Evolutionary conservation across 805 yeast genomes (phyloP).

Genomic region (Candida andamanensis): DNA sequence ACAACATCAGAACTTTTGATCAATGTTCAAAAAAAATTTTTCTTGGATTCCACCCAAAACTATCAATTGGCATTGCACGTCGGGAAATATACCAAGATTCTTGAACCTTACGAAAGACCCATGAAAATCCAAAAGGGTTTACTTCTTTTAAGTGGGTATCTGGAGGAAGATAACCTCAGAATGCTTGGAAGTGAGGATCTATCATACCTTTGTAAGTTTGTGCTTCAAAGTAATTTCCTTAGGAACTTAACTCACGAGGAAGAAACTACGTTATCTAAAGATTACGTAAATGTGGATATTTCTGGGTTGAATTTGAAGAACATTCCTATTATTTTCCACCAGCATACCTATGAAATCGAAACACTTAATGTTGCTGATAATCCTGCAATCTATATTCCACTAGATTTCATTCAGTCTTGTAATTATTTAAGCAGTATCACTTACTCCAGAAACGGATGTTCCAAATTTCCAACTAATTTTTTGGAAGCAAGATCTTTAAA

Average conservation of each 20-base stretch:
- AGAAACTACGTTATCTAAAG: constrained; percentile 58
- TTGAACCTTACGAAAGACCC: constrained; percentile 71
- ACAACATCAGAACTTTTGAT: constrained; percentile 71
- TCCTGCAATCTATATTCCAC: constrained; percentile 78
- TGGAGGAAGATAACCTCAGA: constrained; percentile 68
- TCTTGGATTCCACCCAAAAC: constrained; percentile 62
- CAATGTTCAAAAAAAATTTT: constrained; percentile 71
- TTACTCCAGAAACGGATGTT: constrained; percentile 68
- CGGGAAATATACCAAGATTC: constrained; percentile 69
- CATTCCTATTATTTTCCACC: constrained; percentile 78
- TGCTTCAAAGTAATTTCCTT: constrained; percentile 58
- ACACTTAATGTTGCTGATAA: constrained; percentile 79
- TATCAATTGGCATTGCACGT: constrained; percentile 70
- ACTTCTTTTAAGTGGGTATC: constrained; percentile 71
- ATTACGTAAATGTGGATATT: constrained; percentile 69
- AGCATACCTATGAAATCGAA: constrained; percentile 75
- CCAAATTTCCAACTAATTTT: constrained; percentile 68
- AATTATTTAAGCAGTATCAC: constrained; percentile 61
- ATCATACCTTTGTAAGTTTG: constrained; percentile 76
- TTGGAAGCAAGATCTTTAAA: constrained; percentile 64
- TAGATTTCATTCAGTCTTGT: constrained; percentile 82
- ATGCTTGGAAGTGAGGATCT: constrained; percentile 81
- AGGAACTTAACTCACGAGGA: constrained; percentile 63
- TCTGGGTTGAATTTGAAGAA: constrained; percentile 71
- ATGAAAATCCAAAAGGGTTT: constrained; percentile 71